Percentiles rank a stretch among this genome's conserved stretches.
Conservation (phyloP, 1,139 yeast genomes). For the Nakaseomyces uthaithaninus region DNA sequence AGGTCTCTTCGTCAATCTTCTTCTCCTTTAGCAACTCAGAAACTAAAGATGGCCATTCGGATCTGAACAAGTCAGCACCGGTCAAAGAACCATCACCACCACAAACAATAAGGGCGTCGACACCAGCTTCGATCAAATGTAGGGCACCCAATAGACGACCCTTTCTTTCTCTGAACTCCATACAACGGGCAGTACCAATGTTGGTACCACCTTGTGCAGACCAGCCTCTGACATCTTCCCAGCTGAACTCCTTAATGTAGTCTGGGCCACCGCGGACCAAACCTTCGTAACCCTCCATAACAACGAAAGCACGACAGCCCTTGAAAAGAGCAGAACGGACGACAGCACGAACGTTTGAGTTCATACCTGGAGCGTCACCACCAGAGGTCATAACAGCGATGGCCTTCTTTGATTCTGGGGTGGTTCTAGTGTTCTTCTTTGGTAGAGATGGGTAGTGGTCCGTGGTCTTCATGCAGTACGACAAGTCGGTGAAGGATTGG, state of each 20-base stretch:
- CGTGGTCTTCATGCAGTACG: slow-evolving; percentile 17
- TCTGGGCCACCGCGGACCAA: slow-evolving; percentile 69
- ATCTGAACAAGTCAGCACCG: slow-evolving; percentile 90
- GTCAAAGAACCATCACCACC: slow-evolving; percentile 99
- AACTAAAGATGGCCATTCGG: slow-evolving; percentile 87
- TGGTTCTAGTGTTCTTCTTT: slow-evolving; percentile 9
- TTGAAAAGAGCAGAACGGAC: slow-evolving; percentile 81
- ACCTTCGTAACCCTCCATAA: slow-evolving; percentile 94
- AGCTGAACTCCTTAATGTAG: slow-evolving; percentile 64
- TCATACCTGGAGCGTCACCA: slow-evolving; percentile 98
- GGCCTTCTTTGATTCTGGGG: slow-evolving; percentile 19
- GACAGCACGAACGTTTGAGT: slow-evolving; percentile 78
- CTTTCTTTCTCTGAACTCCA: slow-evolving; percentile 70
- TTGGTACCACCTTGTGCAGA: slow-evolving; percentile 87
- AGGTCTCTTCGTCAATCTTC: slow-evolving; percentile 49
- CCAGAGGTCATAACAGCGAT: slow-evolving; percentile 97
- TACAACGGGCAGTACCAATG: slow-evolving; percentile 93
- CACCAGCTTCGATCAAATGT: slow-evolving; percentile 79
- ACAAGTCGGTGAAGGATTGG: slow-evolving; percentile 26
- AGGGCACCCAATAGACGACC: slow-evolving; percentile 80
- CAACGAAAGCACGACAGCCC: slow-evolving; percentile 92
- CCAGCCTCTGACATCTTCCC: slow-evolving; percentile 95
- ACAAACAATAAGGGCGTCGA: slow-evolving; percentile 93
- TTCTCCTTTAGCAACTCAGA: slow-evolving; percentile 53
- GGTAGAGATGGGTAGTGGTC: slow-evolving; percentile 22